phyloP scores from a whole-genome alignment of 495 filamentous ascomycete species.

The Xylaria telfairii region DNA sequence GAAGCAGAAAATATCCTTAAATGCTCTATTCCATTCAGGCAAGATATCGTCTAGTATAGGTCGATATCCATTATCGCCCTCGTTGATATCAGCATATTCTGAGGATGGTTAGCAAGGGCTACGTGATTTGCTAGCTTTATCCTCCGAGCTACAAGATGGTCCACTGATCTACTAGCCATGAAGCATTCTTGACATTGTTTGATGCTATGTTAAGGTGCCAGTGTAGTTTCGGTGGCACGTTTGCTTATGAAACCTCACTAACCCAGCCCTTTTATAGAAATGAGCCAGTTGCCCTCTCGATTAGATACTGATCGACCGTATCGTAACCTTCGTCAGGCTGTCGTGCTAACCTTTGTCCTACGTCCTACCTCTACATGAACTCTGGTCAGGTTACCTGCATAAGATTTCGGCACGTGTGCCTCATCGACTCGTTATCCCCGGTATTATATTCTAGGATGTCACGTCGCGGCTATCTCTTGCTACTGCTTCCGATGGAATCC shows the following conservation, averaged over 20 bases:
- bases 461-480: slow-evolving; percentile 19
- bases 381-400: slow-evolving; percentile 16
- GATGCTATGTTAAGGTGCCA: background rate
- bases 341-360: background rate
- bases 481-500: slow-evolving; percentile 14
- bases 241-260: background rate
- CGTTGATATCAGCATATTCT: background rate
- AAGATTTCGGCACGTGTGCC: slow-evolving; percentile 21
- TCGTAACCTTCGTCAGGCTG: background rate
- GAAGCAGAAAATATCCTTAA: background rate
- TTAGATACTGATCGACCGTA: background rate
- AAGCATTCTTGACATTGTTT: background rate
- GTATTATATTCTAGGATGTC: slow-evolving; percentile 12
- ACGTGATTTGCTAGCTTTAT: background rate
- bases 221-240: background rate
- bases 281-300: background rate
- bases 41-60: background rate
- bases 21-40: background rate
- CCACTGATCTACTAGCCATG: background rate
- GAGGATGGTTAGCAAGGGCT: background rate
- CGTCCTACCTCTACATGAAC: background rate
- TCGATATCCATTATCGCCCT: background rate
- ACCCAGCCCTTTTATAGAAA: background rate
- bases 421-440: slow-evolving; percentile 17
- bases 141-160: background rate